Percentiles rank a stretch among this genome's conserved stretches.
Conservation (phyloP, 805 yeast genomes). For the Saccharomyces jurei region DNA sequence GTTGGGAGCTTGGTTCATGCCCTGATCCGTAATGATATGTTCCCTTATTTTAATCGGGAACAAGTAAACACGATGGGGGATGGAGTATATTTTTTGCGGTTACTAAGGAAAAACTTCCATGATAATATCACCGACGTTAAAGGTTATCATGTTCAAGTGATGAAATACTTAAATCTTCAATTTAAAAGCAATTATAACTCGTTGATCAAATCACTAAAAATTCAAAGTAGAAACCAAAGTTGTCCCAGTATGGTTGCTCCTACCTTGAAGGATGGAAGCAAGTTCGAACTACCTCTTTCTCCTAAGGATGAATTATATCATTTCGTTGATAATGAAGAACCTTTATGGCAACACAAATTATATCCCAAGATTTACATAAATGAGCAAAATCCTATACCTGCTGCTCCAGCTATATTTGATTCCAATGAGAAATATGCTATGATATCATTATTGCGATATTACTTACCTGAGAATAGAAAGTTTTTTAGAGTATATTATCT, state of each 20-base stretch:
- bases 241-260: not conserved
- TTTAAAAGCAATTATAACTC: constrained; percentile 4
- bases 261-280: not conserved
- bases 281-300: not conserved
- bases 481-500: constrained; percentile 6
- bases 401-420: not conserved
- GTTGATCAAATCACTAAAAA: not conserved
- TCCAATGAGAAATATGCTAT: constrained; percentile 3
- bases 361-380: not conserved
- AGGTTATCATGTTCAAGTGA: constrained; percentile 5
- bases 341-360: not conserved
- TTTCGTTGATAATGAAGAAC: not conserved
- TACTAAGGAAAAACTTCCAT: constrained; percentile 1
- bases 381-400: not conserved
- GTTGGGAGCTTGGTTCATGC: not conserved
- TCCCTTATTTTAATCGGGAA: not conserved
- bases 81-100: not conserved
- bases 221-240: not conserved
- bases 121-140: not conserved
- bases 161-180: constrained; percentile 4
- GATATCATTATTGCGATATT: constrained; percentile 4
- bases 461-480: constrained; percentile 9
- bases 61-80: not conserved
- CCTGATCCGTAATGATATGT: not conserved
- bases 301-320: not conserved